These are phyloP conservation scores for Lasiosphaeria ovina DNA, from an alignment of 495 filamentous ascomycete genomes.

Conservation along the genomic window DNA sequence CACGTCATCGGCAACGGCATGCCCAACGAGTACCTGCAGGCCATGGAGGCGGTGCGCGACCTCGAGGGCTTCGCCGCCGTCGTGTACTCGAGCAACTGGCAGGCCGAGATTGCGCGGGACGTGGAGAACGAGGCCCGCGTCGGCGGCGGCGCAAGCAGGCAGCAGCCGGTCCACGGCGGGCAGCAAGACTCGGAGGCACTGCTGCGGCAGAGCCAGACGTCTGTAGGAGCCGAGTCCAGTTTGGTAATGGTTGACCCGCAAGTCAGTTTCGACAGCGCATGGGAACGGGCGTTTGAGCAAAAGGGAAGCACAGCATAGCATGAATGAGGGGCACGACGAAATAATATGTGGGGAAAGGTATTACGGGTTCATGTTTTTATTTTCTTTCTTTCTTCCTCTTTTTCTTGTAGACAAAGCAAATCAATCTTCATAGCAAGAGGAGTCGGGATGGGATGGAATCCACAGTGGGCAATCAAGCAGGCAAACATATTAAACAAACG, in stretches of 20 bases:
- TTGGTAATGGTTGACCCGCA: slow-evolving; percentile 43
- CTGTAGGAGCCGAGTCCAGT: slow-evolving; percentile 36
- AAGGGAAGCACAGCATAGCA: not conserved
- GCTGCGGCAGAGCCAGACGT: slow-evolving; percentile 7
- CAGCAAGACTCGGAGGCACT: not conserved
- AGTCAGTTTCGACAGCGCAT: slow-evolving; percentile 61
- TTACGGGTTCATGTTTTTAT: too few species aligned
- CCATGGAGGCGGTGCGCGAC: slow-evolving; percentile 78
- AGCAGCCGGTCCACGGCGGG: not conserved
- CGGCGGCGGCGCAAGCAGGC: not conserved
- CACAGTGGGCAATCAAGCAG: too few species aligned
- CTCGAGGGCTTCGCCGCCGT: slow-evolving; percentile 93
- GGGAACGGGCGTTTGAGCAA: slow-evolving; percentile 53
- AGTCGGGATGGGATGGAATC: too few species aligned
- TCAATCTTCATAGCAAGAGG: too few species aligned
- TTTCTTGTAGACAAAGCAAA: too few species aligned
- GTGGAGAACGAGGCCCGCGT: slow-evolving; percentile 24
- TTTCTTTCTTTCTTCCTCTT: too few species aligned
- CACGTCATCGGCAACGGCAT: slow-evolving; percentile 84
- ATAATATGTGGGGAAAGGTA: not conserved
- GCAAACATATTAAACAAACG: too few species aligned
- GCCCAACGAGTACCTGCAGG: slow-evolving; percentile 83
- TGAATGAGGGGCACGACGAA: not conserved
- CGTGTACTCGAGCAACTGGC: slow-evolving; percentile 88
- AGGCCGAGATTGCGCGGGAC: slow-evolving; percentile 62